Evolutionary conservation across 1,284 basidiomycete genomes (phyloP).

Genomic region (Rhodotorula sp.): DNA sequence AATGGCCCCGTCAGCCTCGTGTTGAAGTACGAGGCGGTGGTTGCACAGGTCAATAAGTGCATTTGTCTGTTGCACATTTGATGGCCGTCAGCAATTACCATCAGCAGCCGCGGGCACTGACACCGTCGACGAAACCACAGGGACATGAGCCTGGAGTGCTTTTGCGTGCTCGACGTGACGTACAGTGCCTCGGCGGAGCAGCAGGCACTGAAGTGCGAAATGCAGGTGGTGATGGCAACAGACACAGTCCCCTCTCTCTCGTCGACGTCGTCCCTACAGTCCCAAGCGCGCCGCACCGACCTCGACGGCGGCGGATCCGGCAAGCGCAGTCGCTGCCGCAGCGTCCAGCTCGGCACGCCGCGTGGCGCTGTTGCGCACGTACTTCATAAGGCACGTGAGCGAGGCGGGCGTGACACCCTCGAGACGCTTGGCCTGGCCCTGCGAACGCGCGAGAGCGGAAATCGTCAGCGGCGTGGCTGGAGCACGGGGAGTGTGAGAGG

Average conservation of each 20-base stretch:
- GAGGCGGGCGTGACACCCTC: slow-evolving; percentile 80
- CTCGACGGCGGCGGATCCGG: background rate
- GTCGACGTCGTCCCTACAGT: background rate
- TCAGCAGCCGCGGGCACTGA: too few relatives aligned
- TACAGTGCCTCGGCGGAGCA: too few relatives aligned
- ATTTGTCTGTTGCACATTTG: too few relatives aligned
- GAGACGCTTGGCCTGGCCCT: slow-evolving; percentile 83
- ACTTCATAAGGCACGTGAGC: slow-evolving; percentile 64
- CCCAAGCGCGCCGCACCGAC: background rate
- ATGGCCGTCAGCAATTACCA: too few relatives aligned
- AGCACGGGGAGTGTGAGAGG: background rate
- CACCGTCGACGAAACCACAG: too few relatives aligned
- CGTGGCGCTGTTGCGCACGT: slow-evolving; percentile 53
- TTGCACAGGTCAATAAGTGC: too few relatives aligned
- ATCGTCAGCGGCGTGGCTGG: background rate
- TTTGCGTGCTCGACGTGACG: too few relatives aligned
- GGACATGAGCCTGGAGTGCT: too few relatives aligned
- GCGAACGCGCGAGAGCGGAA: background rate
- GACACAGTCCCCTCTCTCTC: background rate
- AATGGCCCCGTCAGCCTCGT: too few relatives aligned
- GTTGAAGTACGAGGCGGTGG: too few relatives aligned
- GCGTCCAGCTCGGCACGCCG: slow-evolving; percentile 9
- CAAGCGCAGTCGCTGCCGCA: background rate
- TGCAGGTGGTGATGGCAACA: background rate
- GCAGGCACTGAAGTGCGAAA: background rate